Evolutionary conservation across 1,284 basidiomycete species (phyloP).

Genomic region (Exobasidium rhododendri): DNA sequence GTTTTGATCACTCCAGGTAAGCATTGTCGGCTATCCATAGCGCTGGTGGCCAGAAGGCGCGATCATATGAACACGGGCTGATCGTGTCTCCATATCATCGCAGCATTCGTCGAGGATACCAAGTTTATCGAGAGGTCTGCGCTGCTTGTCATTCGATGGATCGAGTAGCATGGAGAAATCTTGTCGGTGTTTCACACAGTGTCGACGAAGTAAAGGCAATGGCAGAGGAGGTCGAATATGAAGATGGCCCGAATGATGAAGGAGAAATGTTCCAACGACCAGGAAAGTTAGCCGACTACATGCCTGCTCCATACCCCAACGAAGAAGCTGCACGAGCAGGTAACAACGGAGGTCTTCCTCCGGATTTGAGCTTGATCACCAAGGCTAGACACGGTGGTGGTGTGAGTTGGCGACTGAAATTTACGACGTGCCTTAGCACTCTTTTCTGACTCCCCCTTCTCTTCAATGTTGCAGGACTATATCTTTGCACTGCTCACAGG

Average conservation of each 20-base stretch:
- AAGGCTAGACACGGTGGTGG: constrained; percentile 97
- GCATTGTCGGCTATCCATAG: too few species aligned
- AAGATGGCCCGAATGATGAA: constrained; percentile 88
- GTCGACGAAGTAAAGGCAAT: constrained; percentile 85
- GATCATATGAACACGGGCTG: neutral
- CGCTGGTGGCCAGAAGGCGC: neutral
- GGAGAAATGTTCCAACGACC: constrained; percentile 99
- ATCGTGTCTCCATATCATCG: too few species aligned
- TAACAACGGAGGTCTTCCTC: constrained; percentile 92
- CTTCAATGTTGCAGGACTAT: constrained; percentile 76
- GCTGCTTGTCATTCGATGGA: constrained; percentile 98
- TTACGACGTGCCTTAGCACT: constrained; percentile 2
- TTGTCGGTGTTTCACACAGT: constrained; percentile 95
- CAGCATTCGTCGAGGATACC: constrained; percentile 95
- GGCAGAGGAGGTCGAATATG: constrained; percentile 89
- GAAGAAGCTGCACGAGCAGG: constrained; percentile 93
- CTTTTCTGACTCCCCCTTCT: too few species aligned
- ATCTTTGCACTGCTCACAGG: constrained; percentile 95
- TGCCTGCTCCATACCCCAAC: constrained; percentile 94
- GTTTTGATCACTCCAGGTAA: constrained; percentile 80
- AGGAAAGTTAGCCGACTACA: constrained; percentile 93
- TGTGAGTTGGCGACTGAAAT: constrained; percentile 59
- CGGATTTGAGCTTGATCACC: constrained; percentile 93
- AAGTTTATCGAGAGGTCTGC: constrained; percentile 98
- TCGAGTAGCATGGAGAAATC: constrained; percentile 98